Base-by-base conservation (phyloP, 2,329 filamentous ascomycete genomes). In the Colletotrichum sp. region DNA sequence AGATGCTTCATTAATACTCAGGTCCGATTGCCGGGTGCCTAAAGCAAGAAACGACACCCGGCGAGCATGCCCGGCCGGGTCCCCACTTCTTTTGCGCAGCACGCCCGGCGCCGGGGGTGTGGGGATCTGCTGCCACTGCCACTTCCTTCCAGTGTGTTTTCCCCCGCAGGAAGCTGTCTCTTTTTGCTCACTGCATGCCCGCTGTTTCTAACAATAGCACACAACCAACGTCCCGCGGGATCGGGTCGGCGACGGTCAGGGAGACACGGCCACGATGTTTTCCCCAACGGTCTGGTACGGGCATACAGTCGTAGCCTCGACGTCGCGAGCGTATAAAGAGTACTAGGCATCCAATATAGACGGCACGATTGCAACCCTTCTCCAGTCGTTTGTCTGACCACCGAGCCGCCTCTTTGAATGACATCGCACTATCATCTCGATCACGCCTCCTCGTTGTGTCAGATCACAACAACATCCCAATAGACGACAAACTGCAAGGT, bases 191-290 rank as follows among this genome's bases (percentile, higher is more conserved):
- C 36, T 24, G 26, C 44, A 32, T 30, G 12, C 16, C 18, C 34
- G 34, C 12, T 63, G 67, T 70, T 70, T 60, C 67, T 70, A 70
- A 70, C 67, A 70, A 70, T 70, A 70, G 67, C 44, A 21, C 44
- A 0, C 44, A 52, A 26, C 55, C 10, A 15, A 9, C 12, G n/a
- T 26, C 8, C 21, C 49, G 26, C 44, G 52, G 67, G 67, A 69
- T 44, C 57, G 67, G 30, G 6, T 55, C 15, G 12, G 15, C 36
- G 21, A 26, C 39, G 26, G 30, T 32, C 36, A 39, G 34, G 10
- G 12, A 21, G 16, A 52, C 55, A 70, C 36, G 67, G 67, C 55
- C 67, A 70, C 67, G 55, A 70, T 70, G 67, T n/a, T 12, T 52
- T 52, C 21, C 44, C 44, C 44, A 16, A 39, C 13, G 13, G 39